phyloP scores from a whole-genome alignment of 1,139 yeast genomes.

The Geotrichum restrictum region DNA sequence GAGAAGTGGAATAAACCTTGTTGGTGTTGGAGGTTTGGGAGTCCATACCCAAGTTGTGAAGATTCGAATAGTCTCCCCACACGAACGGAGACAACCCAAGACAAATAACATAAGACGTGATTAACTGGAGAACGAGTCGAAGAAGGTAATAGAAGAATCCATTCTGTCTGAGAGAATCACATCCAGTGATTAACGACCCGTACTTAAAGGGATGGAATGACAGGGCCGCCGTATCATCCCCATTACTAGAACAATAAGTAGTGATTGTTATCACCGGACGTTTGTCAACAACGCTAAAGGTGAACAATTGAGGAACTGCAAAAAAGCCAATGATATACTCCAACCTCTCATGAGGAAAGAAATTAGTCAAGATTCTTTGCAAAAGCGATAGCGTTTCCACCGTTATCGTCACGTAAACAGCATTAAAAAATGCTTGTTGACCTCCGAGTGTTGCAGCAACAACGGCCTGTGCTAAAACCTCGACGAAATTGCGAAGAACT shows the following conservation, averaged over 20 bases:
- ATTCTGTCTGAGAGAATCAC: slow-evolving; percentile 27
- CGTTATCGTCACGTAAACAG: slow-evolving; percentile 35
- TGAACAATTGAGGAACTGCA: slow-evolving; percentile 3
- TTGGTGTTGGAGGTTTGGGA: not conserved
- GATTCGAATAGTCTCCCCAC: slow-evolving; percentile 25
- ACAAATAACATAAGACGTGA: slow-evolving; percentile 34
- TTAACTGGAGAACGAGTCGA: slow-evolving; percentile 28
- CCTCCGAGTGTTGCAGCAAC: slow-evolving; percentile 39
- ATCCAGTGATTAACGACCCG: slow-evolving; percentile 25
- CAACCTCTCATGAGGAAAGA: slow-evolving; percentile 9
- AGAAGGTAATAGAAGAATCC: slow-evolving; percentile 35
- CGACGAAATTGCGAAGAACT: slow-evolving; percentile 27
- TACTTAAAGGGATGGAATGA: slow-evolving; percentile 30
- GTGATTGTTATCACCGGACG: slow-evolving; percentile 1
- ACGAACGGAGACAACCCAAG: slow-evolving; percentile 32
- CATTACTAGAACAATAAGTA: not conserved
- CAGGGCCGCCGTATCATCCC: slow-evolving; percentile 6
- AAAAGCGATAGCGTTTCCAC: slow-evolving; percentile 30
- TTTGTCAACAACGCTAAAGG: not conserved
- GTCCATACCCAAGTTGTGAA: slow-evolving; percentile 3
- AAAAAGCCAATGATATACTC: slow-evolving; percentile 5
- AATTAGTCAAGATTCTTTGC: slow-evolving; percentile 24
- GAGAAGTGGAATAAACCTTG: not conserved
- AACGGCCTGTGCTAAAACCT: slow-evolving; percentile 37
- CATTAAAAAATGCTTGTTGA: slow-evolving; percentile 31